A percentile compares a stretch with the other conserved stretches of the same genome.
These are phyloP conservation scores for Phytophthora tubulina DNA, from an alignment of 352 stramenopile species.

Conservation along the genomic window DNA sequence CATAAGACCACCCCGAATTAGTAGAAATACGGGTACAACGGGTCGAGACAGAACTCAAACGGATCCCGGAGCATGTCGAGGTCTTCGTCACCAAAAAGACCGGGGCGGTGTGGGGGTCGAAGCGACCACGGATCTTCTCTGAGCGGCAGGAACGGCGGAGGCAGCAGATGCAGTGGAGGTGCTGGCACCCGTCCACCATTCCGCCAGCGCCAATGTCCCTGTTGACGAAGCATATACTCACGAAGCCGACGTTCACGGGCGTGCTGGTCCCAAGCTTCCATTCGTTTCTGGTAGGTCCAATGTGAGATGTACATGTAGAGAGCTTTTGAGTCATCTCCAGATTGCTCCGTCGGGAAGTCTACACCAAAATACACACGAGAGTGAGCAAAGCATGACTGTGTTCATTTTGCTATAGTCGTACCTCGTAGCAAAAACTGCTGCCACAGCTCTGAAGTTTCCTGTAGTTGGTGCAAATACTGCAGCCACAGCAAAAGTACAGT, in stretches of 20 bases:
- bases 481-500: slow-evolving; percentile 6
- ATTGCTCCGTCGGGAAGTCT: slow-evolving; percentile 32
- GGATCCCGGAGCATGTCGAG: slow-evolving; percentile 22
- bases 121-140: slow-evolving; percentile 20
- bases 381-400: background rate
- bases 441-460: slow-evolving; percentile 42
- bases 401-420: slow-evolving; percentile 14
- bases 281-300: slow-evolving; percentile 26
- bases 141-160: slow-evolving; percentile 34
- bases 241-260: slow-evolving; percentile 14
- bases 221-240: slow-evolving; percentile 15
- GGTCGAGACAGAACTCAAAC: slow-evolving; percentile 25
- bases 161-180: slow-evolving; percentile 21
- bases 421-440: slow-evolving; percentile 40
- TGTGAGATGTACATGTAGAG: slow-evolving; percentile 41
- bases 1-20: background rate
- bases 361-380: background rate
- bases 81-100: slow-evolving; percentile 30
- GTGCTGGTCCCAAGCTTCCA: slow-evolving; percentile 26
- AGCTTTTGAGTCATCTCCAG: slow-evolving; percentile 22
- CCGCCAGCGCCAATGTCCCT: slow-evolving; percentile 24
- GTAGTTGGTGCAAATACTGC: slow-evolving; percentile 43
- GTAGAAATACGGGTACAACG: slow-evolving; percentile 21
- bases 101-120: slow-evolving; percentile 13
- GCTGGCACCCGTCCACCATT: slow-evolving; percentile 16